A percentile compares a stretch with the other conserved stretches of the same genome.
These are phyloP conservation scores for Chrysosporium keratinophilum DNA, from an alignment of 2,329 filamentous ascomycete genomes.

Conservation along the genomic window DNA sequence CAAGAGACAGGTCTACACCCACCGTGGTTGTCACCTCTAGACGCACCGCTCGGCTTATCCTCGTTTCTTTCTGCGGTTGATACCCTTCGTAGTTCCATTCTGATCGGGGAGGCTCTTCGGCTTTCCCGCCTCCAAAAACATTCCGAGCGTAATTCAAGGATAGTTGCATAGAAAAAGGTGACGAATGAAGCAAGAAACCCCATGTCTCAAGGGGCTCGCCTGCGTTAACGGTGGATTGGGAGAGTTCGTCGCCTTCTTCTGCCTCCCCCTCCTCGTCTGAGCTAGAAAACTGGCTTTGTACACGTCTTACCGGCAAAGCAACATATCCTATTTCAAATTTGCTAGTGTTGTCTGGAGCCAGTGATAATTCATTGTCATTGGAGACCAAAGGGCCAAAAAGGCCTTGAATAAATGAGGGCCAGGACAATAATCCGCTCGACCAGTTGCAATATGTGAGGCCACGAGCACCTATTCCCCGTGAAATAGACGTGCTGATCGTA, in stretches of 20 bases:
- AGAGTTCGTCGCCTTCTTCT: conserved; percentile 20
- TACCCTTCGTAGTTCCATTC: conserved; percentile 36
- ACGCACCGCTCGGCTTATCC: conserved; percentile 26
- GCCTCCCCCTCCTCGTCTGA: conserved; percentile 18
- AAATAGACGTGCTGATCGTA: conserved; percentile 24
- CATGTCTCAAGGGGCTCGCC: conserved; percentile 26
- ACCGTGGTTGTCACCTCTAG: conserved; percentile 26
- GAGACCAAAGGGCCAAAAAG: conserved; percentile 15
- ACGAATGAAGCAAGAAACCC: conserved; percentile 24
- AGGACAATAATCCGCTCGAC: conserved; percentile 30
- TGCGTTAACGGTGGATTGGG: conserved; percentile 17
- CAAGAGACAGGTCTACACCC: conserved; percentile 22
- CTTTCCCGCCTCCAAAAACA: conserved; percentile 29
- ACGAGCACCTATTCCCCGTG: conserved; percentile 24
- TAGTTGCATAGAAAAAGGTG: conserved; percentile 24
- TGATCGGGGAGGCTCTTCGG: conserved; percentile 26
- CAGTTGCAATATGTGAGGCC: conserved; percentile 28
- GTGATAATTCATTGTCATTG: neutral
- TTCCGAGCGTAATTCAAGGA: conserved; percentile 30
- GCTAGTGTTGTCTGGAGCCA: conserved; percentile 15
- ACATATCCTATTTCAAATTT: conserved; percentile 29
- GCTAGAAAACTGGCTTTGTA: neutral
- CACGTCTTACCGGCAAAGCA: conserved; percentile 20
- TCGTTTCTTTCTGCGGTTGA: conserved; percentile 24
- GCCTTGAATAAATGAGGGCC: conserved; percentile 24